These are phyloP conservation scores for Wickerhamomyces sp. DNA, from an alignment of 1,139 yeast species.

Conservation along the genomic window DNA sequence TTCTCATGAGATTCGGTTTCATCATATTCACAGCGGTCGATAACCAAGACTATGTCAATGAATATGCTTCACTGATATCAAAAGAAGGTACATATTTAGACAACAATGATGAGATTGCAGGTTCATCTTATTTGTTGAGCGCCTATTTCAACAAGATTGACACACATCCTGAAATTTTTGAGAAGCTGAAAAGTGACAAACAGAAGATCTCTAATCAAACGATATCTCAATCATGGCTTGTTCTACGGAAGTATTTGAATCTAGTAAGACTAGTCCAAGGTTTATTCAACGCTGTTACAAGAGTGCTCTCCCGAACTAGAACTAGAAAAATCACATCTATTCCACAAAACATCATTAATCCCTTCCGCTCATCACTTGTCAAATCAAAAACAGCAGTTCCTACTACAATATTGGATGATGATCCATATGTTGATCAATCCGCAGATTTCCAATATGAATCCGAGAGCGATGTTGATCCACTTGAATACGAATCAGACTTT, in stretches of 20 bases:
- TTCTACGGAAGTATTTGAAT: conserved; percentile 11
- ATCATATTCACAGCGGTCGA: conserved; percentile 65
- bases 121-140: conserved; percentile 20
- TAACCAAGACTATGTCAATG: conserved; percentile 58
- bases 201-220: conserved; percentile 3
- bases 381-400: neutral
- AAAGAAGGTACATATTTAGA: conserved; percentile 58
- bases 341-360: neutral
- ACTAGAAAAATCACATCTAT: neutral
- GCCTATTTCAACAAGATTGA: conserved; percentile 23
- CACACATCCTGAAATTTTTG: conserved; percentile 21
- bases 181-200: conserved; percentile 10
- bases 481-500: conserved; percentile 25
- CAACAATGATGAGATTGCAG: conserved; percentile 20
- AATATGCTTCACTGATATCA: conserved; percentile 43
- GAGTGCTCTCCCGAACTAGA: neutral
- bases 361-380: neutral
- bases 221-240: conserved; percentile 9
- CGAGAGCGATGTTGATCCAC: conserved; percentile 19
- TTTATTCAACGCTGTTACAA: conserved; percentile 7
- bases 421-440: conserved; percentile 13
- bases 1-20: conserved; percentile 54
- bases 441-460: conserved; percentile 17
- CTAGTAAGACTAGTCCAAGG: conserved; percentile 12
- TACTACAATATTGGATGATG: neutral